Percentiles rank a stretch among this genome's conserved stretches.
Evolutionary conservation across 1,284 basidiomycete genomes (phyloP).

Genomic region (Leccinum olivaceoglutinosum): DNA sequence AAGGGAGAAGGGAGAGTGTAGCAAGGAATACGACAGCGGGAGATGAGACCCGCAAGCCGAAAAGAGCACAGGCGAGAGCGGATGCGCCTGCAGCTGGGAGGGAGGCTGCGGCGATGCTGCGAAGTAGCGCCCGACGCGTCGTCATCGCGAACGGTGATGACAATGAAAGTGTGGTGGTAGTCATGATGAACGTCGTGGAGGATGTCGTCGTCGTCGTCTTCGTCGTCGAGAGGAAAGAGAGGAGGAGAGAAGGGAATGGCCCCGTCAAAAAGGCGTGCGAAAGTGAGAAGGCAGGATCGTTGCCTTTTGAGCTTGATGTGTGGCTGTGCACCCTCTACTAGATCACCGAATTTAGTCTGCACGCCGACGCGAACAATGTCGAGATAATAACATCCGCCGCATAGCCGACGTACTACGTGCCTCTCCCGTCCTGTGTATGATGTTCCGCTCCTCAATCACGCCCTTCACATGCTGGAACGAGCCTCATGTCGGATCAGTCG

Average conservation of each 20-base stretch:
- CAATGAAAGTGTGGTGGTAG: neutral
- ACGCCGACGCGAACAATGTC: conserved; percentile 12
- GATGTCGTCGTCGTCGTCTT: conserved; percentile 20
- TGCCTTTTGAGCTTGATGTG: conserved; percentile 29
- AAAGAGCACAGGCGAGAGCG: conserved; percentile 37
- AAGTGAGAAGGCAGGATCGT: conserved; percentile 17
- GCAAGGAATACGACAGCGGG: conserved; percentile 58
- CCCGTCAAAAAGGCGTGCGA: conserved; percentile 27
- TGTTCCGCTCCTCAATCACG: conserved; percentile 19
- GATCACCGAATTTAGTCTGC: neutral
- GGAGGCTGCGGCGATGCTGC: conserved; percentile 20
- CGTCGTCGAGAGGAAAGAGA: conserved; percentile 13
- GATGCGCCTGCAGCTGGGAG: conserved; percentile 25
- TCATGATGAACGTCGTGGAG: conserved; percentile 14
- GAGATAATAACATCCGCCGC: conserved; percentile 7
- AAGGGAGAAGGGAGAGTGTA: conserved; percentile 52
- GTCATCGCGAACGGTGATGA: conserved; percentile 16
- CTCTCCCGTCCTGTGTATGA: neutral
- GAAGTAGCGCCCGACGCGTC: conserved; percentile 24
- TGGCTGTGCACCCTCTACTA: conserved; percentile 21
- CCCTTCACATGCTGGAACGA: conserved; percentile 13
- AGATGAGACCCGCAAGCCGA: conserved; percentile 56
- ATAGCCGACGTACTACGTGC: neutral
- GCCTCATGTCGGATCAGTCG: conserved; percentile 24
- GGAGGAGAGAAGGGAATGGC: conserved; percentile 21